Percentiles rank a stretch among this genome's conserved stretches.
Conservation (phyloP, 768 basidiomycete species). For the Serendipita sp. region DNA sequence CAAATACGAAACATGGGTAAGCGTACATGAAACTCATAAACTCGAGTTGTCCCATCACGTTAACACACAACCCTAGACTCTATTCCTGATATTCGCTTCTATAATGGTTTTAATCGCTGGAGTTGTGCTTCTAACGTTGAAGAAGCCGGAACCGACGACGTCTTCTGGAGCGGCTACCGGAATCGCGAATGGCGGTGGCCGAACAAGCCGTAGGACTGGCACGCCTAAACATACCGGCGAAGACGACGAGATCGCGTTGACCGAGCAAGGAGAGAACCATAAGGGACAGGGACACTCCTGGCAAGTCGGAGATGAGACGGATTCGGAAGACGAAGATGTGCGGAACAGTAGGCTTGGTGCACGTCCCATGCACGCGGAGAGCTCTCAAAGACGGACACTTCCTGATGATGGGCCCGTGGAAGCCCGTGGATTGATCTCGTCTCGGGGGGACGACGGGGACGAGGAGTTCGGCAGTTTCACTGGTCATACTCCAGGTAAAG, state of each 20-base stretch:
- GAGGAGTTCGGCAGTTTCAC: neutral
- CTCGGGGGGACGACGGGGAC: neutral
- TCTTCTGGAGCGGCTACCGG: neutral
- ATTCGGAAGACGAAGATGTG: slow-evolving; percentile 1
- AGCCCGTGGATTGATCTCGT: slow-evolving; percentile 2
- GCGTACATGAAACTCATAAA: neutral
- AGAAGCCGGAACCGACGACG: slow-evolving; percentile 49
- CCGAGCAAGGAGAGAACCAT: neutral
- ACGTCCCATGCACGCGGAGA: neutral
- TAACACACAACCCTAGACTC: slow-evolving; percentile 17
- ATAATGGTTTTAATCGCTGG: slow-evolving; percentile 78
- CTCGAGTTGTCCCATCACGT: neutral
- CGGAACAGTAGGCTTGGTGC: neutral
- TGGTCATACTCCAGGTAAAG: neutral
- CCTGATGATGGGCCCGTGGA: neutral
- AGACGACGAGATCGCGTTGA: slow-evolving; percentile 1
- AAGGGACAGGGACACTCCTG: neutral
- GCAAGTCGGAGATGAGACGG: neutral
- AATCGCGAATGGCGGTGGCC: neutral
- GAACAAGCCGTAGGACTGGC: neutral
- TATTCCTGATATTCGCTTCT: slow-evolving; percentile 76
- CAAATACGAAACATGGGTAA: slow-evolving; percentile 72
- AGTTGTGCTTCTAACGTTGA: slow-evolving; percentile 85
- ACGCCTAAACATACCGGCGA: neutral
- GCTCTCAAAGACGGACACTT: slow-evolving; percentile 1